These are phyloP conservation scores for Thermothielavioides terrestris DNA, from an alignment of 495 filamentous ascomycete genomes.

Conservation along the genomic window DNA sequence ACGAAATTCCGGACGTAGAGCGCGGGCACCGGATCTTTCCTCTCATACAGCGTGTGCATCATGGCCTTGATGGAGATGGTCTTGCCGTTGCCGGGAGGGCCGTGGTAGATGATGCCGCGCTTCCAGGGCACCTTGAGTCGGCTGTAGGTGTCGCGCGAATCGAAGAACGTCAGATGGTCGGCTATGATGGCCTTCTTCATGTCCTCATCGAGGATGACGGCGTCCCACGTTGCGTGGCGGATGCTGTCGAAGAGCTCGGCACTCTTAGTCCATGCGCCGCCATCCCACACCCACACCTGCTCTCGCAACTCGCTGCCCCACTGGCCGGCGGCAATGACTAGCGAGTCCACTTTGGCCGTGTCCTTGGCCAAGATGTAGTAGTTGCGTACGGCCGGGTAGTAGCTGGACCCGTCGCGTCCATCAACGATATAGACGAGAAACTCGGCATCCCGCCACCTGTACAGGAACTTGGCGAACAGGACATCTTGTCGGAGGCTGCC, in stretches of 20 bases:
- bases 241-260: slow-evolving; percentile 49
- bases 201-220: slow-evolving; percentile 54
- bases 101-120: slow-evolving; percentile 50
- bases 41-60: slow-evolving; percentile 47
- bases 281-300: slow-evolving; percentile 58
- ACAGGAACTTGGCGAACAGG: slow-evolving; percentile 47
- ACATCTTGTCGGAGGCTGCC: slow-evolving; percentile 37
- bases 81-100: slow-evolving; percentile 57
- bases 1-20: slow-evolving; percentile 31
- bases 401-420: slow-evolving; percentile 36
- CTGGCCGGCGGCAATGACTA: slow-evolving; percentile 43
- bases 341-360: slow-evolving; percentile 36
- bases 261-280: slow-evolving; percentile 51
- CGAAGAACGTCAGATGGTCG: slow-evolving; percentile 55
- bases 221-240: slow-evolving; percentile 49
- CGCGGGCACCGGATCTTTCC: slow-evolving; percentile 27
- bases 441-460: slow-evolving; percentile 40
- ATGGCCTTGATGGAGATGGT: slow-evolving; percentile 61
- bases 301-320: slow-evolving; percentile 47
- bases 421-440: slow-evolving; percentile 47
- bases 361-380: slow-evolving; percentile 44
- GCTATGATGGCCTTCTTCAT: slow-evolving; percentile 53
- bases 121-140: slow-evolving; percentile 50
- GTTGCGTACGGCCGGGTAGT: slow-evolving; percentile 26
- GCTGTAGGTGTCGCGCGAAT: slow-evolving; percentile 43